Evolutionary conservation across 2,329 filamentous ascomycete genomes (phyloP).

Genomic region (Neonectria hederae): DNA sequence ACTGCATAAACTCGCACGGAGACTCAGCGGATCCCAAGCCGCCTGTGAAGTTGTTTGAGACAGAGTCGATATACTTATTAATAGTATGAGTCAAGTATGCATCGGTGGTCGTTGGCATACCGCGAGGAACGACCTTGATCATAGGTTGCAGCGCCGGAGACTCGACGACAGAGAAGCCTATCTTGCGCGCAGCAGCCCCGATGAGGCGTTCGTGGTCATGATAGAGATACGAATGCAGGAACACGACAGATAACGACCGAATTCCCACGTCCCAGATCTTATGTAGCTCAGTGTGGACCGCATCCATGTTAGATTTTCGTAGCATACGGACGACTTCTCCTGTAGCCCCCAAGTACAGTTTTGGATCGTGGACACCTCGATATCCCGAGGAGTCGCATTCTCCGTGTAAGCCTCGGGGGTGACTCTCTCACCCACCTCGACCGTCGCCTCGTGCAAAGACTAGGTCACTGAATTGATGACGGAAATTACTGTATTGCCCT

Average conservation of each 20-base stretch:
- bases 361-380: conserved; percentile 46
- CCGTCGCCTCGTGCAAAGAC: conserved; percentile 84
- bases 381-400: conserved; percentile 53
- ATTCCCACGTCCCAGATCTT: conserved; percentile 70
- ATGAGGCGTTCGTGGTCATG: conserved; percentile 64
- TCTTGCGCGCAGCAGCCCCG: conserved; percentile 46
- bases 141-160: conserved; percentile 42
- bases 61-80: conserved; percentile 45
- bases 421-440: conserved; percentile 90
- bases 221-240: conserved; percentile 74
- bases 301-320: conserved; percentile 62
- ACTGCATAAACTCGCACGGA: conserved; percentile 55
- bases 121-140: conserved; percentile 54
- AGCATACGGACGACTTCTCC: conserved; percentile 75
- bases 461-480: conserved; percentile 44
- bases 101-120: conserved; percentile 52
- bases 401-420: conserved; percentile 83
- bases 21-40: conserved; percentile 44
- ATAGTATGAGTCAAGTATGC: conserved; percentile 54
- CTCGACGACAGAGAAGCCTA: conserved; percentile 49
- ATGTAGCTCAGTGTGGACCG: conserved; percentile 65
- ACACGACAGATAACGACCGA: conserved; percentile 61
- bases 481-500: too few species aligned
- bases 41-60: conserved; percentile 43
- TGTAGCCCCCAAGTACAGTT: conserved; percentile 72